Evolutionary conservation across 2,329 filamentous ascomycete genomes (phyloP), one percentile per base, ranked within the genome.

Genomic region (Colletotrichum noveboracense): DNA sequence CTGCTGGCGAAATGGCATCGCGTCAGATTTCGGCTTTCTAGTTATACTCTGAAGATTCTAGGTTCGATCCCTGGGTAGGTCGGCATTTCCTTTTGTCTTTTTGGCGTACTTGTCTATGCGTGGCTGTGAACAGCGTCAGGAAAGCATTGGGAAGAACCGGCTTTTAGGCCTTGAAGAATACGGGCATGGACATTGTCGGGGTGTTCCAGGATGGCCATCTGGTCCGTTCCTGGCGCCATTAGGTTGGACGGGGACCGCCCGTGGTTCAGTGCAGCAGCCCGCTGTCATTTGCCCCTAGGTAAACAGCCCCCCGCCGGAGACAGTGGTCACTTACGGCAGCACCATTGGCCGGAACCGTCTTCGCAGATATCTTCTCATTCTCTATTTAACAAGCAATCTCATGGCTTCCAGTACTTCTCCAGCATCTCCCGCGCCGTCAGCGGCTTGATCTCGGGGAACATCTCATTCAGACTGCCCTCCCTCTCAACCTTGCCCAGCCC

Each of bases 391-490:
- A 24, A 24, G 24, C 24, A 24, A 3, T 24, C 24, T 30, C 6
- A 58, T 16, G 55, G 10, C 67, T 34, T 62, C 67, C 56, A 70
- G n/a, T 62, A 55, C 38, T 28, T 36, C 68, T 70, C 80, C 1
- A 80, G 21, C 64, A 81, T 34, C 60, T 81, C 79, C 70, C 76
- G 78, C 32, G 78, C 77, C 48, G 58, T 80, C 66, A 67, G 16
- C 7, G 77, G 61, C 77, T 81, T 78, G 56, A 83, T 78, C 10
- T 79, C 78, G 1, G 79, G 78, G 78, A 85, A 76, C 58, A 80
- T 3, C 74, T 81, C 7, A 32, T 85, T 70, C 72, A 85, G 7
- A 62, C 78, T 28, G 21, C 52, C 34, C 1, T 48, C 71, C 0
- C 26, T 70, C 24, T 75, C 70, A 0, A 80, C 43, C 32, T 81